phyloP scores from a whole-genome alignment of 305 asterid genomes.

The Fraxinus platypoda region DNA sequence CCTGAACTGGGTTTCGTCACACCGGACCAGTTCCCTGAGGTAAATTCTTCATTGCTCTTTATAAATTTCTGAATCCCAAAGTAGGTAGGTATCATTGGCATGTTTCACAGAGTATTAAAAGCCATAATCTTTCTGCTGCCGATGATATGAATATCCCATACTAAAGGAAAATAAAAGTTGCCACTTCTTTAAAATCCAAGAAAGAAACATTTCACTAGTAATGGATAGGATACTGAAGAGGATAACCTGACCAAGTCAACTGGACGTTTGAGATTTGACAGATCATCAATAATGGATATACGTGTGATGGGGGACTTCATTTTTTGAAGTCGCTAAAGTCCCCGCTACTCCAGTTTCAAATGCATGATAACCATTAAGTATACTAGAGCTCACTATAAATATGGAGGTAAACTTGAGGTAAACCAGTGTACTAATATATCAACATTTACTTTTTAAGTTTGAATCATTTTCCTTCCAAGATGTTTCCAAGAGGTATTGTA shows the following conservation, averaged over 20 bases:
- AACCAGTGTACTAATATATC: neutral
- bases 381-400: neutral
- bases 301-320: neutral
- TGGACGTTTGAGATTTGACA: neutral
- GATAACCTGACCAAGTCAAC: neutral
- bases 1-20: neutral
- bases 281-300: neutral
- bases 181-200: neutral
- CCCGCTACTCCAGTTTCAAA: neutral
- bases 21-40: neutral
- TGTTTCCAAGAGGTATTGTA: neutral
- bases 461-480: neutral
- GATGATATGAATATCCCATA: conserved; percentile 2
- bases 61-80: conserved; percentile 20
- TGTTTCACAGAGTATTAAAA: neutral
- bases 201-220: neutral
- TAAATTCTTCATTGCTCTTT: neutral
- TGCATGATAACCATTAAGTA: neutral
- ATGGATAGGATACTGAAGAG: neutral
- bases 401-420: neutral
- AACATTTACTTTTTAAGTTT: neutral
- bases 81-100: conserved; percentile 12
- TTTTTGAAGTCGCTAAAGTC: neutral
- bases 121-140: conserved; percentile 3
- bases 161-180: neutral